Evolutionary conservation across 768 basidiomycete species (phyloP), one percentile per base, ranked within the genome.

Genomic region (Steccherinum ochraceum): DNA sequence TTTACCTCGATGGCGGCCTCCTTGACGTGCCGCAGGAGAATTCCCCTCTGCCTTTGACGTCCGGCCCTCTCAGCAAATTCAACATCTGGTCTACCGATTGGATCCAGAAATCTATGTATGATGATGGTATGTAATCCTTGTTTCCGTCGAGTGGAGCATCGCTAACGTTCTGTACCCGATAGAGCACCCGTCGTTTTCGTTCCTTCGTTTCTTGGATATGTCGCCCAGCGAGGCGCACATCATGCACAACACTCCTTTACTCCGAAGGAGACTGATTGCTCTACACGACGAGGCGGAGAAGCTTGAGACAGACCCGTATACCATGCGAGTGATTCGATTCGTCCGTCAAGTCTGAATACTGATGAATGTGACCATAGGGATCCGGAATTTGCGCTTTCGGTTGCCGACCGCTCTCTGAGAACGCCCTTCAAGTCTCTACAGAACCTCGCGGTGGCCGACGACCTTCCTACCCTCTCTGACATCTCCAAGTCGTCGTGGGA

Each of bases 21-120:
- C 56, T 89, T 18, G 68, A 79, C 55, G 70, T 87, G 42, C 88
- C 91, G 1, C 72, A 68, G 3, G 77, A 85, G 60, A 61, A 72
- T n/a, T 69, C 77, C 13, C 62, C 69, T 13, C 71, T 73, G 16
- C 74, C 73, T 0, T 64, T 72, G 5, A 79, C 82, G 43, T 81
- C 72, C 23, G 71, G 79, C 39, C 76, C 79, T 48, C 59, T 91
- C 42, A 68, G 70, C 45, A 85, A 80, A 51, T 69, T 93, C 54
- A 93, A 87, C 64, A 94, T 99, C 50, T 99, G 96, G 95, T 77
- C 83, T 0, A 76, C 85, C 0, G 88, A 91, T 56, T 81, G 86
- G 78, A 84, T 97, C 40, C 72, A 84, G 52, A 71, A 67, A 27
- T 92, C 91, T 3, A 62, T 91, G 18, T 71, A 77, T 42, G 74